Percentiles rank a stretch among this genome's conserved stretches.
phyloP scores from a whole-genome alignment of 805 yeast genomes.

The Candida ipomoeae region DNA sequence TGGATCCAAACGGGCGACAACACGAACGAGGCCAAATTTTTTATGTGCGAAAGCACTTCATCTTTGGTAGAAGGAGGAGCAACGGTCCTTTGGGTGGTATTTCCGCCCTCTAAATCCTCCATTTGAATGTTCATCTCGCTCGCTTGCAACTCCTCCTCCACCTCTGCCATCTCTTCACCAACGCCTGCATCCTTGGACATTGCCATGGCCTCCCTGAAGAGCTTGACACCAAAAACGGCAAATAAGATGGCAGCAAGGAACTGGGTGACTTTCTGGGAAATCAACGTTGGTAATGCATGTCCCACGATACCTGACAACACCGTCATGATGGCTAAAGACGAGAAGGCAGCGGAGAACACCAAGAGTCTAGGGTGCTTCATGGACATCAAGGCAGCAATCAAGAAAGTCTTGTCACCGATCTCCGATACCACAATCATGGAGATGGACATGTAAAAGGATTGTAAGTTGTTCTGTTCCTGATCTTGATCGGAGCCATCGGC shows the following conservation, averaged over 20 bases:
- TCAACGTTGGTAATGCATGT: slow-evolving; percentile 78
- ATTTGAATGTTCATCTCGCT: slow-evolving; percentile 49
- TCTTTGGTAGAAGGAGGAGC: slow-evolving; percentile 8
- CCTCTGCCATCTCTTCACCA: slow-evolving; percentile 94
- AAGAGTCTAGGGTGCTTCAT: slow-evolving; percentile 83
- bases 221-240: slow-evolving; percentile 73
- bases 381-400: slow-evolving; percentile 96
- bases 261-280: slow-evolving; percentile 77
- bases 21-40: slow-evolving; percentile 55
- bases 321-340: slow-evolving; percentile 87
- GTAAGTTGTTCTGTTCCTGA: slow-evolving; percentile 8
- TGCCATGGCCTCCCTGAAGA: slow-evolving; percentile 73
- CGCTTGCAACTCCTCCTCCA: slow-evolving; percentile 84
- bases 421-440: slow-evolving; percentile 95
- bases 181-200: slow-evolving; percentile 85
- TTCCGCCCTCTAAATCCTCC: slow-evolving; percentile 60
- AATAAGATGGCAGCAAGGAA: slow-evolving; percentile 78
- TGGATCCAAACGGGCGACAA: slow-evolving; percentile 91
- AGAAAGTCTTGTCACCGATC: slow-evolving; percentile 94
- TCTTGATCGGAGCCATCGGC: slow-evolving; percentile 3
- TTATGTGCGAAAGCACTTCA: slow-evolving; percentile 37
- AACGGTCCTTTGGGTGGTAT: slow-evolving; percentile 11
- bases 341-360: slow-evolving; percentile 85
- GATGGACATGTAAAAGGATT: slow-evolving; percentile 70
- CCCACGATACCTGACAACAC: slow-evolving; percentile 87